These are phyloP conservation scores for Quercus cerris DNA, from an alignment of 306 rosid genomes.

Conservation along the genomic window DNA sequence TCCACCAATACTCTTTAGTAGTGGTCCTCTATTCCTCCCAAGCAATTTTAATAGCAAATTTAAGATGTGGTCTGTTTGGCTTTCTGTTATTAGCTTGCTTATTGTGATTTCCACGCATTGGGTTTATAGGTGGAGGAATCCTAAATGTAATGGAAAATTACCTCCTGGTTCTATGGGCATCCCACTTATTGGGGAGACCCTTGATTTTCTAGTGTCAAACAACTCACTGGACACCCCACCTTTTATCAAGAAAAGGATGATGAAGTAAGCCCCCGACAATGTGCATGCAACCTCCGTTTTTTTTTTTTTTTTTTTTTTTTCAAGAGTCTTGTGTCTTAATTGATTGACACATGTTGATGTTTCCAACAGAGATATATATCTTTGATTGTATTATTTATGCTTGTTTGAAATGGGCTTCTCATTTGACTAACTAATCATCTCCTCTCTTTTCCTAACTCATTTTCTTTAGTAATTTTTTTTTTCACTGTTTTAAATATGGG, in stretches of 20 bases:
- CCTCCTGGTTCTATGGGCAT: not conserved
- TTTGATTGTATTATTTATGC: too few species aligned
- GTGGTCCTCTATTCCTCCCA: too few species aligned
- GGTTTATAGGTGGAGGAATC: too few species aligned
- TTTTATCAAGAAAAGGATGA: not conserved
- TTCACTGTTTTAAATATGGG: not conserved
- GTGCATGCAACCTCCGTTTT: not conserved
- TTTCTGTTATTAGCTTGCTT: not conserved
- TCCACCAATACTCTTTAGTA: not conserved
- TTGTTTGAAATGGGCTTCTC: too few species aligned
- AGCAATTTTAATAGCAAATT: not conserved
- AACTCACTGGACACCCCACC: not conserved
- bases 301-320: too few species aligned
- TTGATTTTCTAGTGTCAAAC: not conserved
- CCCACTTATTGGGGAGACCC: constrained; percentile 1
- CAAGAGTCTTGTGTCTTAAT: too few species aligned
- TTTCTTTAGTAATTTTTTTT: not conserved
- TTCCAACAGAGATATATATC: too few species aligned
- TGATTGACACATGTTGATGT: too few species aligned
- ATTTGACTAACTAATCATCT: too few species aligned
- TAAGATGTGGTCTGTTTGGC: not conserved
- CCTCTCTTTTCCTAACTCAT: too few species aligned
- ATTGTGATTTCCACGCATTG: not conserved
- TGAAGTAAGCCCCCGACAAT: not conserved
- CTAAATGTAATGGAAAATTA: too few species aligned